phyloP scores from a whole-genome alignment of 2,329 filamentous ascomycete species.

The Penicillium sp. region DNA sequence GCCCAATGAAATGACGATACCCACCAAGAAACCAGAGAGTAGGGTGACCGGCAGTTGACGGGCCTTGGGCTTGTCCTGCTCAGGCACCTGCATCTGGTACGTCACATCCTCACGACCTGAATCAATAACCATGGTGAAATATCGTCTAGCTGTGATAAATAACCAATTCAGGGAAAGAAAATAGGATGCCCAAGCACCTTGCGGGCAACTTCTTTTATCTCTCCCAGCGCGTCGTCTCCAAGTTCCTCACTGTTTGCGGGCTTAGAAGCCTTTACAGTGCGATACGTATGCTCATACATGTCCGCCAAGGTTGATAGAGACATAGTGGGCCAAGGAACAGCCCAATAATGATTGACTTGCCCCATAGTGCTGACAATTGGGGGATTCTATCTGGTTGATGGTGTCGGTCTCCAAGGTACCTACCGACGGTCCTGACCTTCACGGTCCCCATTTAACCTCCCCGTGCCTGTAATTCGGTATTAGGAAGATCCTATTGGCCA shows the following conservation, averaged over 20 bases:
- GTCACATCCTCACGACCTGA: conserved; percentile 16
- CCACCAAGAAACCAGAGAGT: conserved; percentile 59
- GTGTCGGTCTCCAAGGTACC: conserved; percentile 21
- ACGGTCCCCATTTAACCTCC: conserved; percentile 22
- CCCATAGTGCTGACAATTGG: conserved; percentile 18
- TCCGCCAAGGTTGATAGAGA: conserved; percentile 10
- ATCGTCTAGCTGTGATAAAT: not conserved
- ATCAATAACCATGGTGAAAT: conserved; percentile 23
- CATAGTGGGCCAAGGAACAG: not conserved
- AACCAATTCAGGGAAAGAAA: not conserved
- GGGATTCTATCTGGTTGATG: conserved; percentile 14
- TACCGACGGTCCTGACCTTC: conserved; percentile 14
- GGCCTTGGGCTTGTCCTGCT: conserved; percentile 25
- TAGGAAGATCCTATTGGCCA: not conserved
- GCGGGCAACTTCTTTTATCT: conserved; percentile 15
- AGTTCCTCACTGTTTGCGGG: conserved; percentile 21
- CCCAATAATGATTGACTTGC: conserved; percentile 9
- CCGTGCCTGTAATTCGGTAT: conserved; percentile 7
- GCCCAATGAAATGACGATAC: not conserved
- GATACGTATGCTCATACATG: conserved; percentile 10
- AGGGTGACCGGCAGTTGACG: conserved; percentile 56
- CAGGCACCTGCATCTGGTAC: conserved; percentile 12
- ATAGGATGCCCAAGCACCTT: conserved; percentile 11
- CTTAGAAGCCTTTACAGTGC: conserved; percentile 5
- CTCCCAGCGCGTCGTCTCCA: conserved; percentile 15